Evolutionary conservation across 768 basidiomycete genomes (phyloP), one percentile per base, ranked within the genome.

Genomic region (Boletus speciosus): DNA sequence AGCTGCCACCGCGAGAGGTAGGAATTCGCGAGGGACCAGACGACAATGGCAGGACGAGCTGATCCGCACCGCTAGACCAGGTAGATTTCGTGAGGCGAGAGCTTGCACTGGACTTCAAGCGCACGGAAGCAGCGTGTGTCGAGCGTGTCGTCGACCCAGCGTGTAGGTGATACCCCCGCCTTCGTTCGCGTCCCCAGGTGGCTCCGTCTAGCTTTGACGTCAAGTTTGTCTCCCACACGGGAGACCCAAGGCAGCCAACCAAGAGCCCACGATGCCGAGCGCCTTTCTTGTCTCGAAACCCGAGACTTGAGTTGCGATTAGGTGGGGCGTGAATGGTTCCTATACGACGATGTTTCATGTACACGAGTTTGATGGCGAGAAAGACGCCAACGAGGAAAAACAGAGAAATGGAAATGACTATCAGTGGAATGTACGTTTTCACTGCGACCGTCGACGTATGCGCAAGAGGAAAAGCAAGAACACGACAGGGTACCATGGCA

Each of bases 171-270:
- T 62, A 44, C 25, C 38, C 37, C 25, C 37, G 52, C 12, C 32
- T 38, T 36, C 41, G 57, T 23, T 27, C 45, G n/a, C 44, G 51
- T 25, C 57, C 50, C 55, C 59, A 56, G 31, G 46, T 10, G 14
- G 49, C 46, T 2, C 31, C 38, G 48, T 56, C 47, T 41, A 66
- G 32, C 15, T 49, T 58, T 15, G 64, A 57, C n/a, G 49, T 50
- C 37, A 61, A 42, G 12, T 31, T 49, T 2, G 64, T 66, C 52
- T 70, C 69, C 68, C 70, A 71, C n/a, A 54, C 16, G 29, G 69
- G 69, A 12, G 70, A 72, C 29, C 69, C 69, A 14, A 70, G 57
- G 46, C 58, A 72, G 7, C 69, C 70, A 12, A 70, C 58, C 42
- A 66, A 39, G 27, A 71, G 34, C 2, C 59, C 64, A 6, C 57